A percentile compares a stretch with the other conserved stretches of the same genome.
Conservation (phyloP, 2,329 filamentous ascomycete species). For the Penicillium sp. region DNA sequence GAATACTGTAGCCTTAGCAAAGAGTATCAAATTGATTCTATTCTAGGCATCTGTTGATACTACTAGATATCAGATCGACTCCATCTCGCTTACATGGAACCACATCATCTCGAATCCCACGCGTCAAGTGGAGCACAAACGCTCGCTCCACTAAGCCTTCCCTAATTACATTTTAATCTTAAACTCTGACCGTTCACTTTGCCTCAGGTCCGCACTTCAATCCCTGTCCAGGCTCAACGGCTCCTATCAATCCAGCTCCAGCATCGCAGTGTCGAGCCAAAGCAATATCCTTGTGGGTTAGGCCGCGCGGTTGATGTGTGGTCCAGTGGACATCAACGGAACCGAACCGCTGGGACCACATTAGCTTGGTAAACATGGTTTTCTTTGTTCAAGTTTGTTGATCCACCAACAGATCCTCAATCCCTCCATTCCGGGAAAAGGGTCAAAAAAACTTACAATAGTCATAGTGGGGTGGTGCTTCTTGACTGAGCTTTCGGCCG, state of each 20-base stretch:
- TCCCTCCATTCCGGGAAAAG: not conserved
- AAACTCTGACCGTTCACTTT: not conserved
- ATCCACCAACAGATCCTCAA: not conserved
- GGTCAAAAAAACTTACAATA: slow-evolving; percentile 28
- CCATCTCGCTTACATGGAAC: not conserved
- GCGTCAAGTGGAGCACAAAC: not conserved
- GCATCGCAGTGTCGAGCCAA: slow-evolving; percentile 42
- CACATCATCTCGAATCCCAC: not conserved
- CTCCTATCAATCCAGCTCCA: slow-evolving; percentile 35
- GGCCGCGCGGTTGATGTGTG: slow-evolving; percentile 41
- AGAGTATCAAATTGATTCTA: not conserved
- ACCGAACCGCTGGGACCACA: slow-evolving; percentile 30
- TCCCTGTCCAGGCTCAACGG: slow-evolving; percentile 32
- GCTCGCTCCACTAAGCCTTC: not conserved
- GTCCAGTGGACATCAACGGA: slow-evolving; percentile 44
- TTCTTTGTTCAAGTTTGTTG: not conserved
- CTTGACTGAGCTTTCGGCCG: slow-evolving; percentile 37
- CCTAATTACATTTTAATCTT: not conserved
- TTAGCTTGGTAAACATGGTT: not conserved
- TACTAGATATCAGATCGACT: not conserved
- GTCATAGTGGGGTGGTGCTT: slow-evolving; percentile 44
- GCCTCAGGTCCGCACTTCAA: slow-evolving; percentile 27
- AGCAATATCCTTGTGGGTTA: slow-evolving; percentile 37
- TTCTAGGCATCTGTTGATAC: not conserved
- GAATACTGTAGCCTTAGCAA: no score